phyloP scores from a whole-genome alignment of 2,329 filamentous ascomycete genomes.

The Knoxdaviesia proteae region DNA sequence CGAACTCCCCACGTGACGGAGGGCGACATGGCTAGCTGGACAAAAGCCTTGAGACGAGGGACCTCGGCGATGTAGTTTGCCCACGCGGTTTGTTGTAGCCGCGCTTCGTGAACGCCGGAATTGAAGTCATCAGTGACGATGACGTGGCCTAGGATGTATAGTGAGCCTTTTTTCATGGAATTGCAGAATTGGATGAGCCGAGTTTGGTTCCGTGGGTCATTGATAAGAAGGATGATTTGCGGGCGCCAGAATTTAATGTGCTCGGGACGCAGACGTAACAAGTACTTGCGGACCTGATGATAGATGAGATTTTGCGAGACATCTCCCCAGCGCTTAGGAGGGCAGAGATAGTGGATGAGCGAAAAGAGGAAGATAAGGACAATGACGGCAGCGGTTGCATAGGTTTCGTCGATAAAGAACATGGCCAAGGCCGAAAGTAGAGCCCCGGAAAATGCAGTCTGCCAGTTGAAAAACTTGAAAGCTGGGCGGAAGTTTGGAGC shows the following conservation, averaged over 20 bases:
- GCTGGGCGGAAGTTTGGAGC: slow-evolving; percentile 77
- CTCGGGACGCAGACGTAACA: slow-evolving; percentile 63
- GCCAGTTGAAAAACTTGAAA: slow-evolving; percentile 78
- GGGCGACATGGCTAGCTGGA: slow-evolving; percentile 69
- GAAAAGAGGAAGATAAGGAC: slow-evolving; percentile 60
- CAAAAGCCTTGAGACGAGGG: slow-evolving; percentile 72
- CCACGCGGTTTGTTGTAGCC: slow-evolving; percentile 64
- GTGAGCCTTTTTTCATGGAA: slow-evolving; percentile 66
- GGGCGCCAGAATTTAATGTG: slow-evolving; percentile 91
- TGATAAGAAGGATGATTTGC: slow-evolving; percentile 67
- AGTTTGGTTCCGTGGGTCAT: slow-evolving; percentile 62
- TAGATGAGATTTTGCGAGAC: slow-evolving; percentile 81
- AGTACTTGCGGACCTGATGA: slow-evolving; percentile 65
- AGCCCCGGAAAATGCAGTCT: slow-evolving; percentile 56
- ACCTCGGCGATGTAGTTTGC: slow-evolving; percentile 67
- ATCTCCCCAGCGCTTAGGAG: slow-evolving; percentile 77
- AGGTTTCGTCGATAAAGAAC: slow-evolving; percentile 76
- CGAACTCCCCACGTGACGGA: slow-evolving; percentile 67
- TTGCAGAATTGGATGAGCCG: slow-evolving; percentile 82
- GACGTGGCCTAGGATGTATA: slow-evolving; percentile 74
- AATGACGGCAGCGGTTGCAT: slow-evolving; percentile 54
- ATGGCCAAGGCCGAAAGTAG: slow-evolving; percentile 61
- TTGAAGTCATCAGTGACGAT: slow-evolving; percentile 72
- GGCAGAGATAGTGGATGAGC: slow-evolving; percentile 67
- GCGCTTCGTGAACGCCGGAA: slow-evolving; percentile 58